Base-by-base conservation (phyloP, 169 alveolate genomes). In the Eimeria maxima region DNA sequence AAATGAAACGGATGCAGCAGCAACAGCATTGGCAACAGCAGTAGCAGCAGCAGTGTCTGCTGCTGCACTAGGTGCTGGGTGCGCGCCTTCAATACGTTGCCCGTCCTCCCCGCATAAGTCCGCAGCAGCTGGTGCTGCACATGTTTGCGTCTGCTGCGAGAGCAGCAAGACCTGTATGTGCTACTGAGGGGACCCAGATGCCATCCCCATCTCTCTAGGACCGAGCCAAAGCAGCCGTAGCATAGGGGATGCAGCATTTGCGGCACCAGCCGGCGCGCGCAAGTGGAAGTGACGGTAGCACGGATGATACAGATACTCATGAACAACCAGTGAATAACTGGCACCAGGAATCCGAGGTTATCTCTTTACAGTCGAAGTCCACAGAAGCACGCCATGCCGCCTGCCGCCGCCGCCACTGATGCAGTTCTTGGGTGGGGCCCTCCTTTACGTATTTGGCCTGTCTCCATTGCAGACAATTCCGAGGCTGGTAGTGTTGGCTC, bases 341-440 rank as follows among this genome's bases (percentile, higher is more conserved):
- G 71, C 74, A 27, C 16, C 13, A 50, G 63, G 73, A 29, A 29
- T 2, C 91, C 3, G 93, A 45, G 44, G 57, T n/a, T 6, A n/a
- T 55, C 60, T 13, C 44, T 29, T 24, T 47, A 38, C 93, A 47
- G 65, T 57, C 53, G 3, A 81, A 86, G 60, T 67, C 42, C 4
- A 86, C 65, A 38, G 93, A 86, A 45, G 80, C 60, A 45, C 93
- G 50, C n/a, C 76, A 18, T 18, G 63, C 67, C 44, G 42, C 80
- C 60, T 86, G 76, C 45, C 93, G 81, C 44, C 69, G 93, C 93
- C 14, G 80, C 60, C 65, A 86, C 93, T n/a, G 93, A 86, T 67
- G 93, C 93, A 57, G 93, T 86, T 33, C 93, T 86, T 22, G 93
- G 93, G 11, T 86, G 93, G 93, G 93, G 93, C 38, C 93, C 93